Evolutionary conservation across 192 early-diverging fungal genomes (phyloP).

Genomic region (Backusella macrospora): DNA sequence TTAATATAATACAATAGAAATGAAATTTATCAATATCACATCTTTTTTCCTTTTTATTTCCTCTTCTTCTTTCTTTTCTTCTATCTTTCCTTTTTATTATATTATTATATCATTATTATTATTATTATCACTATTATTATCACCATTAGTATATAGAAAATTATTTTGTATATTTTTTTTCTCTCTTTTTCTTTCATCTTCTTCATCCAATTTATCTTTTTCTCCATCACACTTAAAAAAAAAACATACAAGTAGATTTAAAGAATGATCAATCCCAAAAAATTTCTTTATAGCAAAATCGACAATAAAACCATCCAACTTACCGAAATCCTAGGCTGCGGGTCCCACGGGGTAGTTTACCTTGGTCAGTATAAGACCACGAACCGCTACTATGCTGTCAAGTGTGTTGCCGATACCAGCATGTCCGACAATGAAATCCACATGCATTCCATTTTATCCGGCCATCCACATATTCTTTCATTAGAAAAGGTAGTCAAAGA

Average conservation of each 20-base stretch:
- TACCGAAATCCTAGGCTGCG: conserved; percentile 60
- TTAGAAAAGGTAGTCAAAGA: conserved; percentile 69
- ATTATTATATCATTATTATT: no score
- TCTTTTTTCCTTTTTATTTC: no score
- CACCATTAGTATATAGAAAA: no score
- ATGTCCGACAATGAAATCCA: conserved; percentile 66
- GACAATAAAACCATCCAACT: conserved; percentile 23
- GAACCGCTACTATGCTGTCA: conserved; percentile 66
- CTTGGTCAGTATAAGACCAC: conserved; percentile 61
- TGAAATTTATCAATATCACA: no score
- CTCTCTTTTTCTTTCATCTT: background rate
- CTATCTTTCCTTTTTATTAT: no score
- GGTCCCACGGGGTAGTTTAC: conserved; percentile 80
- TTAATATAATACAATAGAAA: no score
- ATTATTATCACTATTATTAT: no score
- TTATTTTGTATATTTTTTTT: no score
- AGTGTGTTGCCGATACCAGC: conserved; percentile 69
- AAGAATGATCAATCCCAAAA: conserved; percentile 18
- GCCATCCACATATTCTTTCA: conserved; percentile 68
- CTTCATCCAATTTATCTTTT: background rate
- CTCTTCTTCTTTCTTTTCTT: no score
- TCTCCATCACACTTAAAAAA: background rate
- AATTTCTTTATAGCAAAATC: conserved; percentile 18
- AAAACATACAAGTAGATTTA: background rate
- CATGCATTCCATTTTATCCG: conserved; percentile 63